Evolutionary conservation across 768 basidiomycete species (phyloP), one percentile per base, ranked within the genome.

Genomic region (Boletus coccyginus): DNA sequence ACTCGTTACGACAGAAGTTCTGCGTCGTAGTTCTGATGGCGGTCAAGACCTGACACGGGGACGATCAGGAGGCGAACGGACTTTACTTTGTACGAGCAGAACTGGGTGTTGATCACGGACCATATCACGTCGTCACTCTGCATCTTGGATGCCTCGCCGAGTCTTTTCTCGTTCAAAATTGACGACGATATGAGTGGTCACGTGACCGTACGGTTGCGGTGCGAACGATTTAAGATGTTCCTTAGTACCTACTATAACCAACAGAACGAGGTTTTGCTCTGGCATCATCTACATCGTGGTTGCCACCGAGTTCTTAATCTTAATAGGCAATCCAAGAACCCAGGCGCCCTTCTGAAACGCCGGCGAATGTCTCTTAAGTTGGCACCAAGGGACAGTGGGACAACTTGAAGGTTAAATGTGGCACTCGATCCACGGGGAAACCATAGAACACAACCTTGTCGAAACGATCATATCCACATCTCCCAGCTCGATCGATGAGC

Each of bases 51-150:
- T 63, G 50, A 58, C 60, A 46, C 40, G 10, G n/a, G 24, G 3
- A n/a, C 46, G 31, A 39, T 16, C 27, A 11, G 38, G 14, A 47
- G 53, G 45, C 11, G 32, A 24, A 78, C 92, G 70, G 64, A 78
- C 92, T 96, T 98, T 80, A 99, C 95, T 90, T 98, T 98, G 75
- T 96, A 99, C 0, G 96, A 97, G 78, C 97, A 99, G 73, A 98
- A 98, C 66, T 94, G 92, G 54, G 84, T 81, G 74, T 92, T 93
- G 70, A 95, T 94, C 32, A 94, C 91, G 19, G 87, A 91, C 96
- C 96, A 99, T 61, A 99, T 98, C 61, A 98, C 90, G 75, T 98
- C 96, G 90, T 99, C 96, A 74, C 87, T 89, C 72, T 92, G 90
- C 89, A 92, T 92, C 55, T 48, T 67, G 47, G 32, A 39, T 12